Evolutionary conservation across 768 basidiomycete species (phyloP), one percentile per base, ranked within the genome.

Genomic region (Fistulinella prunicolor): DNA sequence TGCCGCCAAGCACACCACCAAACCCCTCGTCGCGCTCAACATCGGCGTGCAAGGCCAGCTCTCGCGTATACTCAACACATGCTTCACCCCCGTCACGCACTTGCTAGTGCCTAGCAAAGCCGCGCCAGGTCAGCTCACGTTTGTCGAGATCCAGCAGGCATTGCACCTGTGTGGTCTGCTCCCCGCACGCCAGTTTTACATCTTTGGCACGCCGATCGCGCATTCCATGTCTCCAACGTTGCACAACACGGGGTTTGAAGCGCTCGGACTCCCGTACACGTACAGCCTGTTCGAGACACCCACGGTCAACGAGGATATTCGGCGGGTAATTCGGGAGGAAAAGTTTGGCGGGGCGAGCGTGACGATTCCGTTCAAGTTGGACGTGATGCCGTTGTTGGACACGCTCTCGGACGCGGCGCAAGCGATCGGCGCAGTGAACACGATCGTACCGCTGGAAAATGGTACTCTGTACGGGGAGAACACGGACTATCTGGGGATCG

Each of bases 341-440:
- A 80, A 83, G 38, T 98, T 98, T 63, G 95, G 96, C 8, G 96
- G 96, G 0, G 96, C 94, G 14, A 92, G 89, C 5, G 93, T 98
- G 22, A 99, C 96, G 17, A 97, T 98, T 54, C 96, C 96, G 2
- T 85, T 86, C 75, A 99, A 99, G 69, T 73, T 95, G 32, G 88
- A 91, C 51, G 76, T 98, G 54, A 91, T 98, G 40, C 81, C 87
- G 1, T 72, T 88, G 6, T 79, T 99, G 42, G 88, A 94, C 60
- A 70, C 72, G 44, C 68, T 97, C 35, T 88, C 94, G 0, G 80
- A 83, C 0, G 84, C 92, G 19, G 96, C 94, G 1, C 72, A 82
- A 56, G 73, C 79, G 4, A 94, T 99, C 50, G 96, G 96, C 0
- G 96, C 96, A 0, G 91, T 98, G 54, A 98, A 99, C 67, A 98